These are phyloP conservation scores for Vickermania ingenoplastis DNA, from an alignment of 208 protist genomes.

Conservation along the genomic window DNA sequence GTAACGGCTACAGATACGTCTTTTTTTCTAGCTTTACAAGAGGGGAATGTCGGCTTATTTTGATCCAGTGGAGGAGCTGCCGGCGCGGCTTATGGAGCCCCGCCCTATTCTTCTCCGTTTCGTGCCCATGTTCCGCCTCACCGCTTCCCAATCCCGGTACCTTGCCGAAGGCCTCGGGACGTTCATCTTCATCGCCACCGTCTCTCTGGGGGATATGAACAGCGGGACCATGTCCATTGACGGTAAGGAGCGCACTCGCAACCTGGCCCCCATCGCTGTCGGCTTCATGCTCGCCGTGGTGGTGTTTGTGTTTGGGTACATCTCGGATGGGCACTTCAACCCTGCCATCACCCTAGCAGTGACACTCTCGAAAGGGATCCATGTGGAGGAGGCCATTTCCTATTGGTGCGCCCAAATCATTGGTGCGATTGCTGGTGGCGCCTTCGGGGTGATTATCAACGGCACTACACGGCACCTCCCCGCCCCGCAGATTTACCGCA, in stretches of 20 bases:
- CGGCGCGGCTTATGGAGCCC: constrained; percentile 3
- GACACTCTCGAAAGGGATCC: constrained; percentile 53
- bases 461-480: constrained; percentile 55
- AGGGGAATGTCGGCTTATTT: constrained; percentile 6
- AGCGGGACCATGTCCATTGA: constrained; percentile 53
- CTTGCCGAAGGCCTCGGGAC: constrained; percentile 63
- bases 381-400: constrained; percentile 57
- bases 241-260: constrained; percentile 49
- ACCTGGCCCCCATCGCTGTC: constrained; percentile 70
- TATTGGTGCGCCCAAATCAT: constrained; percentile 78
- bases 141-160: constrained; percentile 46
- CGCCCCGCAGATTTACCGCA: constrained; percentile 61
- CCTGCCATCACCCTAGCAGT: constrained; percentile 66
- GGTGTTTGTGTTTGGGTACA: constrained; percentile 81
- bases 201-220: constrained; percentile 69
- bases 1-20: no score
- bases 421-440: constrained; percentile 51
- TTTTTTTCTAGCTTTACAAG: no score
- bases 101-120: background rate
- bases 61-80: constrained; percentile 3
- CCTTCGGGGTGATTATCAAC: constrained; percentile 43
- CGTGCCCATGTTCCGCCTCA: constrained; percentile 26
- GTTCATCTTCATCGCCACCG: constrained; percentile 67
- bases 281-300: constrained; percentile 71
- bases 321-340: constrained; percentile 79